phyloP scores from a whole-genome alignment of 148 eudicot species.

The Talinum fruticosum region DNA sequence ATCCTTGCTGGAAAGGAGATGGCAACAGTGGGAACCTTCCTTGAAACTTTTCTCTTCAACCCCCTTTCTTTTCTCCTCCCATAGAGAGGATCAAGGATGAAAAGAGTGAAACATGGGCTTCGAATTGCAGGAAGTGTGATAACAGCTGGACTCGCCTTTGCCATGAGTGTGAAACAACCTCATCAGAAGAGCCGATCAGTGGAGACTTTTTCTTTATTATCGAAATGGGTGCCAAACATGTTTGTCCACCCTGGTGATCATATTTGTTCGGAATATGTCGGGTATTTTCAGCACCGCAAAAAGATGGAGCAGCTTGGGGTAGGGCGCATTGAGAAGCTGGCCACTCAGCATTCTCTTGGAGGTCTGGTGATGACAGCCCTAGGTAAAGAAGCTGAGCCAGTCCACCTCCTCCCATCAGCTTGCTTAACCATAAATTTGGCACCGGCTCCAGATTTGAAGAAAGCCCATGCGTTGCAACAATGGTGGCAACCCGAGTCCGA shows the following conservation, averaged over 20 bases:
- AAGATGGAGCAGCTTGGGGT: constrained; percentile 62
- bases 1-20: constrained; percentile 82
- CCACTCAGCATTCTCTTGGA: constrained; percentile 81
- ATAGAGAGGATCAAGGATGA: constrained; percentile 75
- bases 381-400: constrained; percentile 62
- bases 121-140: constrained; percentile 80
- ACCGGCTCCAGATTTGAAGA: constrained; percentile 46
- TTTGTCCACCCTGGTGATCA: constrained; percentile 60
- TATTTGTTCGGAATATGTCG: constrained; percentile 58
- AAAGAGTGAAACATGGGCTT: constrained; percentile 77
- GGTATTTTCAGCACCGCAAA: constrained; percentile 59
- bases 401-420: constrained; percentile 86
- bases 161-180: constrained; percentile 42
- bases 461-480: constrained; percentile 81
- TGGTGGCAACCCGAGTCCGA: constrained; percentile 76
- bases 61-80: constrained; percentile 88
- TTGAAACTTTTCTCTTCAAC: constrained; percentile 75
- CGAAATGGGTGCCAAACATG: constrained; percentile 50
- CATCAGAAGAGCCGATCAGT: constrained; percentile 28
- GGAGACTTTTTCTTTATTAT: constrained; percentile 42
- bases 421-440: constrained; percentile 49
- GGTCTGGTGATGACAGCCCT: constrained; percentile 61
- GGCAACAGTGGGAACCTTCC: constrained; percentile 57
- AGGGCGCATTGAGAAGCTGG: constrained; percentile 51
- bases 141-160: constrained; percentile 89